Percentiles rank a stretch among this genome's conserved stretches.
Evolutionary conservation across 164 flowering plant species (phyloP).

Genomic region (Magnolia changhungtana): DNA sequence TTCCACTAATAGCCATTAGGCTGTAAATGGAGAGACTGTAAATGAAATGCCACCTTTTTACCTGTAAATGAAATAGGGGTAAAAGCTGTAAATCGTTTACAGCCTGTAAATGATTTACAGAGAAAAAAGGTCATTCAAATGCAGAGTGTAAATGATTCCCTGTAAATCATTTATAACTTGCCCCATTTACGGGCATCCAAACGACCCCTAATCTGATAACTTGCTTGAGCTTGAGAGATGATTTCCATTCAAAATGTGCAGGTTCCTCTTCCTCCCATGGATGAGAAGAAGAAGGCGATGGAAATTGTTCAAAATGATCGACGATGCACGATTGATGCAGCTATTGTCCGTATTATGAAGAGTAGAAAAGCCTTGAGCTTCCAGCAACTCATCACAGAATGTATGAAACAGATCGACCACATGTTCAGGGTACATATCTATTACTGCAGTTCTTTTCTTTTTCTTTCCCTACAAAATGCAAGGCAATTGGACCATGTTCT

Average conservation of each 20-base stretch:
- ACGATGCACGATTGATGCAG: slow-evolving; percentile 51
- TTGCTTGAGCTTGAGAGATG: neutral
- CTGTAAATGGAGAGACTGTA: too few species aligned
- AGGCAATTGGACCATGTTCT: neutral
- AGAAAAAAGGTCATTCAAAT: too few species aligned
- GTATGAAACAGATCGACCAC: slow-evolving; percentile 84
- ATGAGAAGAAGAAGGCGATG: slow-evolving; percentile 72
- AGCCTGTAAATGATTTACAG: too few species aligned
- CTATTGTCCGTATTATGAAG: slow-evolving; percentile 93
- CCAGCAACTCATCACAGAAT: slow-evolving; percentile 80
- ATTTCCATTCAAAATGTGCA: slow-evolving; percentile 15
- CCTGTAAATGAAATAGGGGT: too few species aligned
- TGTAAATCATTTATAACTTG: too few species aligned
- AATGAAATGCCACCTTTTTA: too few species aligned
- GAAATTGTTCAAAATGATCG: slow-evolving; percentile 79
- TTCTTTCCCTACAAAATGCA: neutral
- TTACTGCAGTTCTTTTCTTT: neutral
- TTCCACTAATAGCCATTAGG: too few species aligned
- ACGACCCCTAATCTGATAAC: too few species aligned
- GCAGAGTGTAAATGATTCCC: too few species aligned
- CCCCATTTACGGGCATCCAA: too few species aligned
- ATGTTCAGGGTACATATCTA: slow-evolving; percentile 64
- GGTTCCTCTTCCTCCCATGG: slow-evolving; percentile 65
- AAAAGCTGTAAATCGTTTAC: too few species aligned
- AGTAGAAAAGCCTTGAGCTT: slow-evolving; percentile 82